A percentile compares a stretch with the other conserved stretches of the same genome.
These are phyloP conservation scores for Neurospora pannonica DNA, from an alignment of 495 filamentous ascomycete genomes.

Conservation along the genomic window DNA sequence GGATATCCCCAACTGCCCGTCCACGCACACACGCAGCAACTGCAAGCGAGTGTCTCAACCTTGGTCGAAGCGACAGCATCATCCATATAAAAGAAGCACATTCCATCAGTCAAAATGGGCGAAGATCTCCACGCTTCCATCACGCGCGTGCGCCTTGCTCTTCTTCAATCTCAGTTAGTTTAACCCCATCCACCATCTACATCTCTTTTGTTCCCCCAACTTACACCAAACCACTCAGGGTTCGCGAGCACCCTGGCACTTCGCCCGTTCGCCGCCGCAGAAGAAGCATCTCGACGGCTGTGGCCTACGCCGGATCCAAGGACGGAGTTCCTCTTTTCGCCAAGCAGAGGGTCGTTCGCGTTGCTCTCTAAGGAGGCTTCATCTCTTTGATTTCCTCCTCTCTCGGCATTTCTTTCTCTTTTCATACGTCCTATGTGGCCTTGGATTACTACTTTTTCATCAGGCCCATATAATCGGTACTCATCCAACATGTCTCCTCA, in stretches of 20 bases:
- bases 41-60: not conserved
- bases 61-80: not conserved
- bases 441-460: not conserved
- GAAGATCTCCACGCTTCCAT: slow-evolving; percentile 20
- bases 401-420: not conserved
- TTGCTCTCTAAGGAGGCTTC: not conserved
- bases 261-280: slow-evolving; percentile 13
- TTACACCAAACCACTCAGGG: slow-evolving; percentile 6
- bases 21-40: not conserved
- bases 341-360: slow-evolving; percentile 22
- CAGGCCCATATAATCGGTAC: not conserved
- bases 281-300: slow-evolving; percentile 16
- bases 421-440: not conserved
- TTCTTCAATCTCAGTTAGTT: slow-evolving; percentile 26
- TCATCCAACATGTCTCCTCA: slow-evolving; percentile 19
- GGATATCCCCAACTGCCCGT: slow-evolving; percentile 23
- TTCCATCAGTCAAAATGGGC: slow-evolving; percentile 9
- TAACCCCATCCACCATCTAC: not conserved
- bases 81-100: not conserved
- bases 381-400: not conserved
- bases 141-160: slow-evolving; percentile 23
- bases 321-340: slow-evolving; percentile 19
- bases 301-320: slow-evolving; percentile 14
- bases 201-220: not conserved
- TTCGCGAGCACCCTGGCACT: slow-evolving; percentile 12